Conservation (phyloP, 257 asterid genomes). For the Paraleonurus japonicus region DNA sequence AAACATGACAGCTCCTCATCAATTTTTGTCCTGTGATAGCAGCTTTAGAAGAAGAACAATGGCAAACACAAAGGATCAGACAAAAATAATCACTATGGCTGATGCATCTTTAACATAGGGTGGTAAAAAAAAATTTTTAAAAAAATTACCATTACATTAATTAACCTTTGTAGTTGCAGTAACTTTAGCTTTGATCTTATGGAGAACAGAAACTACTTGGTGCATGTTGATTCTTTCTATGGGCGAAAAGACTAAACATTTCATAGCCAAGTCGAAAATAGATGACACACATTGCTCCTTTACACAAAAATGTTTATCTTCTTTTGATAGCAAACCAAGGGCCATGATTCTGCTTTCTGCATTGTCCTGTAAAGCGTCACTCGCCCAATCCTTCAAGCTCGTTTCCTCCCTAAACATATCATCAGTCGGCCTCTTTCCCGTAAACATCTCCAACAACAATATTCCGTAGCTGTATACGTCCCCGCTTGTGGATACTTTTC, state of each 20-base stretch:
- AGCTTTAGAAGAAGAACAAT: too few species aligned
- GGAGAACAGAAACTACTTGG: constrained; percentile 13
- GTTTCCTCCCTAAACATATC: constrained; percentile 28
- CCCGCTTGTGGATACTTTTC: too few species aligned
- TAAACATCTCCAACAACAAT: too few species aligned
- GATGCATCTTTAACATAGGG: too few species aligned
- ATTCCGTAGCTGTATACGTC: too few species aligned
- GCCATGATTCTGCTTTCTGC: constrained; percentile 3
- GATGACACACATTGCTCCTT: constrained; percentile 25
- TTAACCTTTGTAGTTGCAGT: background rate
- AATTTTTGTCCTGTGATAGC: too few species aligned
- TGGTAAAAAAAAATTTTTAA: too few species aligned
- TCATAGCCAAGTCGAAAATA: constrained; percentile 33
- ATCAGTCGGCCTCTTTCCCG: too few species aligned
- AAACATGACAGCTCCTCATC: too few species aligned
- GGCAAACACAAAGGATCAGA: too few species aligned
- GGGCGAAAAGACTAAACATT: constrained; percentile 24
- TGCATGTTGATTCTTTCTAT: constrained; percentile 28
- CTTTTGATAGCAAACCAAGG: constrained; percentile 17
- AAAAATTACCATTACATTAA: too few species aligned
- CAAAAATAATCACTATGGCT: too few species aligned
- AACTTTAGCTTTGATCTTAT: constrained; percentile 26
- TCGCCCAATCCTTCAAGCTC: constrained; percentile 25
- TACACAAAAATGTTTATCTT: constrained; percentile 10
- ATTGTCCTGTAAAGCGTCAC: constrained; percentile 23